phyloP scores from a whole-genome alignment of 495 filamentous ascomycete species.

The Aspergillus mulundensis region DNA sequence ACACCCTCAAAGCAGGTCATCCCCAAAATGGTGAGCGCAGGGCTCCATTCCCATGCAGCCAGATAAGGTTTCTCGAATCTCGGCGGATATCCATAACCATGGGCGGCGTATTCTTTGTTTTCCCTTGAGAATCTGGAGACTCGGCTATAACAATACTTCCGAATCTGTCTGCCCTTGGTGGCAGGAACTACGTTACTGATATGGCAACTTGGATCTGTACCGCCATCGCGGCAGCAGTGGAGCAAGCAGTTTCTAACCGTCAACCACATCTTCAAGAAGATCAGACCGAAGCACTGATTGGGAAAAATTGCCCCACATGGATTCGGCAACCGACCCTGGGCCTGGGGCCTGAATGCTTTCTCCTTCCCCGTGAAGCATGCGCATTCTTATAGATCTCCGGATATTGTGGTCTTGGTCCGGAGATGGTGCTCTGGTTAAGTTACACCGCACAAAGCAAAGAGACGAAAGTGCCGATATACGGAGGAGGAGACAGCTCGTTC shows the following conservation, averaged over 20 bases:
- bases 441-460: background rate
- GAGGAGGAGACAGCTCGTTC: slow-evolving; percentile 2
- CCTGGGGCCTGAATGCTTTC: slow-evolving; percentile 9
- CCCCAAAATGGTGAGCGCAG: slow-evolving; percentile 5
- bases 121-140: background rate
- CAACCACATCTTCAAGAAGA: slow-evolving; percentile 3
- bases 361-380: slow-evolving; percentile 3
- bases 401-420: background rate
- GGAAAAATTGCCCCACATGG: slow-evolving; percentile 8
- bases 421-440: background rate
- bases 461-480: slow-evolving; percentile 9
- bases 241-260: background rate
- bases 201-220: slow-evolving; percentile 4
- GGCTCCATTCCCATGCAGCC: background rate
- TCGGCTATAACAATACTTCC: background rate
- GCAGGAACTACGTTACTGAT: background rate
- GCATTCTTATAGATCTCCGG: background rate
- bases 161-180: background rate
- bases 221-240: slow-evolving; percentile 4
- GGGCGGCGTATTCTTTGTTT: background rate
- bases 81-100: background rate
- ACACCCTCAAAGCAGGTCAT: slow-evolving; percentile 16
- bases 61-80: background rate
- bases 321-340: slow-evolving; percentile 17
- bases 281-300: slow-evolving; percentile 15